These are phyloP conservation scores for Teratosphaeria viscida DNA, from an alignment of 2,329 filamentous ascomycete species.

Conservation along the genomic window DNA sequence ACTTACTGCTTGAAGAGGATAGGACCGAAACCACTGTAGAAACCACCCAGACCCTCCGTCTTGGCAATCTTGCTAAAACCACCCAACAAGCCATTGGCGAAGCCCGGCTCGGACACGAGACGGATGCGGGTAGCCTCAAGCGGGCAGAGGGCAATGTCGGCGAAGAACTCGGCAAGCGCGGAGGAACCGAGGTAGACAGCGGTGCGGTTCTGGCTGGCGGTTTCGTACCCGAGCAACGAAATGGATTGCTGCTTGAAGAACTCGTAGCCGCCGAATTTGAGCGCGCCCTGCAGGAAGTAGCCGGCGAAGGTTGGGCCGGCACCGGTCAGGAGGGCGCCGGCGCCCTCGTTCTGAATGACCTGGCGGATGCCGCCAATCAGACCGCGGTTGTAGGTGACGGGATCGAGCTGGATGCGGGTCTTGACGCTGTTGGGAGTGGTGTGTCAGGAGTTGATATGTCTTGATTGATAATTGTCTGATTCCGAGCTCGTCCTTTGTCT, in stretches of 20 bases:
- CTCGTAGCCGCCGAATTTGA: slow-evolving; percentile 93
- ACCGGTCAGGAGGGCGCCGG: slow-evolving; percentile 75
- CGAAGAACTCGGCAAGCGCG: slow-evolving; percentile 54
- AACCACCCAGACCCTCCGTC: slow-evolving; percentile 72
- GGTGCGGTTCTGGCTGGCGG: slow-evolving; percentile 65
- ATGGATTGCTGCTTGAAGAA: slow-evolving; percentile 92
- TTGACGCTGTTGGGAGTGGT: slow-evolving; percentile 58
- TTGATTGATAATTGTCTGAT: neutral
- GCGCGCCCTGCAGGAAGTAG: slow-evolving; percentile 88
- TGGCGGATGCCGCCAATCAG: slow-evolving; percentile 78
- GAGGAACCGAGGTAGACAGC: slow-evolving; percentile 65
- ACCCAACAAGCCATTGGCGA: slow-evolving; percentile 66
- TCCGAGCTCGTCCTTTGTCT: neutral
- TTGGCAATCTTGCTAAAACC: slow-evolving; percentile 76
- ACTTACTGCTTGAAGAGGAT: slow-evolving; percentile 69
- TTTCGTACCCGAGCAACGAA: slow-evolving; percentile 67
- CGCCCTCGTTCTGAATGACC: slow-evolving; percentile 74
- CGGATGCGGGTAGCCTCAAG: slow-evolving; percentile 90
- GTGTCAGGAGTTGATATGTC: neutral
- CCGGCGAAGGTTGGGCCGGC: slow-evolving; percentile 76
- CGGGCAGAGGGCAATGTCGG: slow-evolving; percentile 76
- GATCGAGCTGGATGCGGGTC: slow-evolving; percentile 90
- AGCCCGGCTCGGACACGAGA: slow-evolving; percentile 79
- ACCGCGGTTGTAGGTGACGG: slow-evolving; percentile 77
- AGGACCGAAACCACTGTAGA: slow-evolving; percentile 86